phyloP scores from a whole-genome alignment of 371 early-diverging fungal species.

The Mucor sp. region DNA sequence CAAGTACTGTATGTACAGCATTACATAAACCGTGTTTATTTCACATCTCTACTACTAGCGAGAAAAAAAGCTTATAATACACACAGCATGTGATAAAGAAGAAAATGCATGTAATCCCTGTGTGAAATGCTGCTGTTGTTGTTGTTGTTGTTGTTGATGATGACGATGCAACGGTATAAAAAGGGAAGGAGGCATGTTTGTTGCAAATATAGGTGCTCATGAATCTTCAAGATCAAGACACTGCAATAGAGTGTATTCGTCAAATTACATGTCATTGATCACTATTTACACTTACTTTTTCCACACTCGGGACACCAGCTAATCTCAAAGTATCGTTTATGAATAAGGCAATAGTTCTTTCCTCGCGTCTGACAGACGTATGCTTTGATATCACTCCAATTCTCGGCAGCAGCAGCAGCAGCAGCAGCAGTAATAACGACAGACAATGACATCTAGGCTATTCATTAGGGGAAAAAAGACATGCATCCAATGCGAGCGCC shows the following conservation, averaged over 20 bases:
- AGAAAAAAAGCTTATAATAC: neutral
- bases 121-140: neutral
- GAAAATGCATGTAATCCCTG: neutral
- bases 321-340: constrained; percentile 42
- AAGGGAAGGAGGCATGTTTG: neutral
- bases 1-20: neutral
- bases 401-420: neutral
- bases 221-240: neutral
- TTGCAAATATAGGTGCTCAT: neutral
- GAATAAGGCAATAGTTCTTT: constrained; percentile 42
- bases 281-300: constrained; percentile 12
- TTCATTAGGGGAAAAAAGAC: neutral
- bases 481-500: neutral
- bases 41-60: neutral
- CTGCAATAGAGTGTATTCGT: neutral
- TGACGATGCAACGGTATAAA: neutral
- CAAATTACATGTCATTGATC: neutral
- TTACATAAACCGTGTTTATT: neutral
- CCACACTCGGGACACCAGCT: constrained; percentile 48
- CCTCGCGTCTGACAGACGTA: constrained; percentile 17
- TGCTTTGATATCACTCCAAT: neutral
- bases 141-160: neutral
- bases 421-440: neutral
- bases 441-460: neutral
- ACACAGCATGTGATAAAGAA: neutral